These are phyloP conservation scores for Tuber borchii DNA, from an alignment of 495 filamentous ascomycete genomes.

Conservation along the genomic window DNA sequence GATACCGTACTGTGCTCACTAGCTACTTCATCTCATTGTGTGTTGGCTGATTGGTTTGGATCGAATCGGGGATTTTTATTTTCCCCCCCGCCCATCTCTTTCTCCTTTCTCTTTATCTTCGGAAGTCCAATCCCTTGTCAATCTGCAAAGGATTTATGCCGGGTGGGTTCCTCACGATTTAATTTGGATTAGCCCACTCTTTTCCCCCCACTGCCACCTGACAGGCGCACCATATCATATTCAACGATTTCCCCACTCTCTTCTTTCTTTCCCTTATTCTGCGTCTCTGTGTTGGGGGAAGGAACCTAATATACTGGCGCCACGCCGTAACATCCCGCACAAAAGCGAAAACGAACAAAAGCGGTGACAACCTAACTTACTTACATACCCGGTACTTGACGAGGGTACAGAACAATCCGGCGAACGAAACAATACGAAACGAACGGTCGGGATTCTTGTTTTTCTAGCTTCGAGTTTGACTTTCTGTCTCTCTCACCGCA, in stretches of 20 bases:
- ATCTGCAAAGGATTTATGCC: neutral
- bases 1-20: neutral
- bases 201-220: neutral
- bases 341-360: neutral
- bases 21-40: neutral
- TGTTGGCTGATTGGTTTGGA: neutral
- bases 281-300: neutral
- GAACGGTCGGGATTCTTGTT: neutral
- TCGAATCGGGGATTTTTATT: neutral
- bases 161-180: neutral
- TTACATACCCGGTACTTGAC: neutral
- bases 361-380: neutral
- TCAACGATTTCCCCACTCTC: neutral
- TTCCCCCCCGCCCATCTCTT: neutral
- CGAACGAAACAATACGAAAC: neutral
- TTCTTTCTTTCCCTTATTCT: neutral
- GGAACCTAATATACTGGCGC: neutral
- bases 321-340: neutral
- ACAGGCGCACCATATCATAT: neutral
- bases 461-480: neutral
- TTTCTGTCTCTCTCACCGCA: neutral
- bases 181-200: neutral
- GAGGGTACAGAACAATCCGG: neutral
- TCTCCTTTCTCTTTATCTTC: neutral
- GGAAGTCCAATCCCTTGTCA: neutral